phyloP scores from a whole-genome alignment of 371 early-diverging fungal species.

The Mortierella polycephala region DNA sequence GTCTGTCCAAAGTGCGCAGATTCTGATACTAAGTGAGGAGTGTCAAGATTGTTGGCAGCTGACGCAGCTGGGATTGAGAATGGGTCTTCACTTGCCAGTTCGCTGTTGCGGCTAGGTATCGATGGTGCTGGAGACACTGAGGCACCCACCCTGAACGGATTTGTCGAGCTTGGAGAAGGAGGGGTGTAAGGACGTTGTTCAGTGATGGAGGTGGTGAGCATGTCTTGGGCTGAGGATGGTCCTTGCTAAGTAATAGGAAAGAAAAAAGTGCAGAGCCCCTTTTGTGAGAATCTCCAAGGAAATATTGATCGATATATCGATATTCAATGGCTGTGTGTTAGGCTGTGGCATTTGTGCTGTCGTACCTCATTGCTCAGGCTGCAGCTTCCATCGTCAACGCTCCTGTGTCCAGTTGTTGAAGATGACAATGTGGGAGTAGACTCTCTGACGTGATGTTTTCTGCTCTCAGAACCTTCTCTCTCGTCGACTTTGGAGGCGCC shows the following conservation, averaged over 20 bases:
- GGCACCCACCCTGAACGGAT: slow-evolving; percentile 40
- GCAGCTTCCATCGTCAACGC: background rate
- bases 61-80: slow-evolving; percentile 29
- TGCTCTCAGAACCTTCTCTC: background rate
- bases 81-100: slow-evolving; percentile 25
- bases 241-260: background rate
- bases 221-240: background rate
- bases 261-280: background rate
- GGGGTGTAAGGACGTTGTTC: slow-evolving; percentile 7
- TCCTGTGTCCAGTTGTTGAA: background rate
- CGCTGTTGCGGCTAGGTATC: background rate
- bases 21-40: background rate
- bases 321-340: too few relatives aligned
- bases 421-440: background rate
- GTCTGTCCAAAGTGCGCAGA: background rate
- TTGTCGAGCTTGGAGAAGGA: slow-evolving; percentile 28
- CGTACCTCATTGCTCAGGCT: background rate
- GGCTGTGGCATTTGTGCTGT: background rate
- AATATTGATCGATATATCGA: too few relatives aligned
- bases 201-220: background rate
- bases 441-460: background rate
- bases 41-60: background rate
- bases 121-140: slow-evolving; percentile 16
- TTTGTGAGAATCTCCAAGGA: too few relatives aligned
- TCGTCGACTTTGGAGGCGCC: background rate